These are phyloP conservation scores for Trichoderma asperelloides DNA, from an alignment of 495 filamentous ascomycete species.

Conservation along the genomic window DNA sequence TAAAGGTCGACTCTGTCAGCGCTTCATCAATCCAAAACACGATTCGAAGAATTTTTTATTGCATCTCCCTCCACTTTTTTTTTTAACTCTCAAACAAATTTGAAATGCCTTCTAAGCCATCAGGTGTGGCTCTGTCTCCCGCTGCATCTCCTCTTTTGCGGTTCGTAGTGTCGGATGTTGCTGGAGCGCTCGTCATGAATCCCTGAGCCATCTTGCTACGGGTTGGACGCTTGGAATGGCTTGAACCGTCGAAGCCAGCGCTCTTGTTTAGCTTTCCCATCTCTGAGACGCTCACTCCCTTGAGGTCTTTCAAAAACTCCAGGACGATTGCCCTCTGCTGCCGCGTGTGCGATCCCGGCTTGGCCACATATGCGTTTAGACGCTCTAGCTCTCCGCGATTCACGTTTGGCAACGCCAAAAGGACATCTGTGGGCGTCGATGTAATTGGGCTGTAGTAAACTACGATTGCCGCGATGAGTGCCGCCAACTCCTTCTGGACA, in stretches of 20 bases:
- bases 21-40: background rate
- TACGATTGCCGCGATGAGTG: slow-evolving; percentile 78
- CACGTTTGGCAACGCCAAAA: slow-evolving; percentile 46
- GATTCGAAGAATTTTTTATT: background rate
- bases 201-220: slow-evolving; percentile 50
- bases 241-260: slow-evolving; percentile 16
- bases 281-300: slow-evolving; percentile 86
- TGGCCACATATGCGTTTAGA: slow-evolving; percentile 47
- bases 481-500: slow-evolving; percentile 84
- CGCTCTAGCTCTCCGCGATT: slow-evolving; percentile 48
- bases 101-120: slow-evolving; percentile 23
- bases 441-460: slow-evolving; percentile 60
- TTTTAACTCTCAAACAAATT: slow-evolving; percentile 22
- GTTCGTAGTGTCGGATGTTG: background rate
- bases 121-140: slow-evolving; percentile 13
- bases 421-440: slow-evolving; percentile 45
- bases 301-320: slow-evolving; percentile 75
- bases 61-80: background rate
- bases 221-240: slow-evolving; percentile 23
- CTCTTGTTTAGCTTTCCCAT: slow-evolving; percentile 67
- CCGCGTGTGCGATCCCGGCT: slow-evolving; percentile 45
- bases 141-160: slow-evolving; percentile 10
- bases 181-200: slow-evolving; percentile 36
- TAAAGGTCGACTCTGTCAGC: background rate
- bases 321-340: slow-evolving; percentile 76